Base-by-base conservation (phyloP, 306 rosid genomes). In the Hippophae gyantsensis region DNA sequence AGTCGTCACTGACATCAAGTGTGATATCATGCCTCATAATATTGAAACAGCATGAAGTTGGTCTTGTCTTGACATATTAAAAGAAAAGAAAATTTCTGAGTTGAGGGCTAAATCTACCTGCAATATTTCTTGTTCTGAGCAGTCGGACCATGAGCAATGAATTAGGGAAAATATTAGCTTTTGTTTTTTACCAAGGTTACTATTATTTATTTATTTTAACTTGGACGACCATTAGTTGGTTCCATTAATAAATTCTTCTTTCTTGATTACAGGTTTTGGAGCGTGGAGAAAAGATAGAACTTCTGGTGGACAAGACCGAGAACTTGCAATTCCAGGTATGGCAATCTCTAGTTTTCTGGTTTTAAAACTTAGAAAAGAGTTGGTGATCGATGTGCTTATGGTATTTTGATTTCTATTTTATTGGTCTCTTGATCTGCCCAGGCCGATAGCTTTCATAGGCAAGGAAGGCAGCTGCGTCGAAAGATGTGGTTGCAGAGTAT, bases 371-470 rank as follows among this genome's bases (percentile, higher is more conserved):
- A 32, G 60, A 43, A 50, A 18, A 49, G 44, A 47, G 46, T 54
- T 54, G 52, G 43, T 47, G 55, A 48, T 52, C 50, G n/a, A 57
- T 25, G 5, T 32, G 38, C 38, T 32, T 32, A 4, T 48, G 18
- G 13, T 47, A 54, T 40, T 42, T 42, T 64, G 23, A 18, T 51
- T 66, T 44, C 25, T 57, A 2, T 32, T 32, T 32, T 32, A 32
- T 32, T 32, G 38, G 4, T 56, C 48, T 54, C 63, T 49, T 49
- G n/a, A 5, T 13, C 8, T 1, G 26, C 67, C 72, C 78, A 92
- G 98, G 98, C 98, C 12, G 98, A 92, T 66, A 92, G 96, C 85
- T 92, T 92, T 71, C 98, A 92, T 70, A 89, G 98, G 84, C 98
- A 92, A 76, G 98, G 98, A 13, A 80, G 96, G 79, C 92, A 85